Conservation (phyloP, 2,329 filamentous ascomycete species). For the Aspergillus brasiliensis region DNA sequence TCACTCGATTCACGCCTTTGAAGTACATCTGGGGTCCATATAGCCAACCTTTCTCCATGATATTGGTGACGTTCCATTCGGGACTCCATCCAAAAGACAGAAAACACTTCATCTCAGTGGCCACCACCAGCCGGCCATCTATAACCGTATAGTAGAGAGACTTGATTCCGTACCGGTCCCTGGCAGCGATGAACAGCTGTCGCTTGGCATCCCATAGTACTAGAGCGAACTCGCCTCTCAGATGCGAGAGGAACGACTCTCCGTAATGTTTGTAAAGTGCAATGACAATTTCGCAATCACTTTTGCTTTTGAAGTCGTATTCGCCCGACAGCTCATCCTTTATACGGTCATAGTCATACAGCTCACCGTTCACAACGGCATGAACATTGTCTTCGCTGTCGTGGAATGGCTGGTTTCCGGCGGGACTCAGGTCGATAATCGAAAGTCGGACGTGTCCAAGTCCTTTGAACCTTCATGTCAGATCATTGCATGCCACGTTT, state of each 20-base stretch:
- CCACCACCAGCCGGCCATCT: slow-evolving; percentile 48
- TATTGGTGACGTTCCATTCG: slow-evolving; percentile 55
- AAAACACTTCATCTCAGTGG: slow-evolving; percentile 59
- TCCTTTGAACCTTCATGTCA: slow-evolving; percentile 26
- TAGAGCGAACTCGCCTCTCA: slow-evolving; percentile 59
- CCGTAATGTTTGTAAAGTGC: slow-evolving; percentile 57
- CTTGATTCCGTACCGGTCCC: slow-evolving; percentile 62
- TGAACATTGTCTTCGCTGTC: slow-evolving; percentile 47
- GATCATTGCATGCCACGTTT: neutral
- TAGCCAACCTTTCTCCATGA: slow-evolving; percentile 49
- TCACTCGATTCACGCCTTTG: slow-evolving; percentile 49
- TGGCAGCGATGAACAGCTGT: slow-evolving; percentile 49
- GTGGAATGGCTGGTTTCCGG: slow-evolving; percentile 53
- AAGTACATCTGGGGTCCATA: slow-evolving; percentile 54
- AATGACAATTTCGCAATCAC: slow-evolving; percentile 57
- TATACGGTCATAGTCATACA: slow-evolving; percentile 57
- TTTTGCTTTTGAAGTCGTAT: slow-evolving; percentile 51
- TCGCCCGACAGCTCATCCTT: slow-evolving; percentile 40
- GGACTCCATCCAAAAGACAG: slow-evolving; percentile 54
- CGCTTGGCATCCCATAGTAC: slow-evolving; percentile 53
- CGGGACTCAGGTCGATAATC: slow-evolving; percentile 55
- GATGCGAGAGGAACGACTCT: slow-evolving; percentile 46
- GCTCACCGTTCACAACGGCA: slow-evolving; percentile 62
- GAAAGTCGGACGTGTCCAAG: slow-evolving; percentile 56
- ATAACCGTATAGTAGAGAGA: slow-evolving; percentile 56